Conservation (phyloP, 2,329 filamentous ascomycete genomes). For the Niveomyces coronatus region DNA sequence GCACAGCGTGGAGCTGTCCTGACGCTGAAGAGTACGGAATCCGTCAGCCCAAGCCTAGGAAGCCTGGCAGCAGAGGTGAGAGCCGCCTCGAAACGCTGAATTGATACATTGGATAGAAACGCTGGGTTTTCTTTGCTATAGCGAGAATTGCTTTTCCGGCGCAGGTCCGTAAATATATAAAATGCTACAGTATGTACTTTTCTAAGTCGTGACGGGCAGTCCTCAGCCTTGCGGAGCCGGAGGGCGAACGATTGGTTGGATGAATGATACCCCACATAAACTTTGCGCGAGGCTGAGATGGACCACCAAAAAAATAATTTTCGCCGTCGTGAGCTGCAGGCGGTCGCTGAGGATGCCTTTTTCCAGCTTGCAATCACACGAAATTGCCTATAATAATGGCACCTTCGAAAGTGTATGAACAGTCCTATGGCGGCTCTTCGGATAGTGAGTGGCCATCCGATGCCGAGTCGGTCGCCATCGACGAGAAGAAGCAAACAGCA, state of each 20-base stretch:
- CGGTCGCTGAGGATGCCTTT: slow-evolving; percentile 13
- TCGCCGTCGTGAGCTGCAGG: slow-evolving; percentile 12
- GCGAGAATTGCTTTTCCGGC: no score
- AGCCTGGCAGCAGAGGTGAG: slow-evolving; percentile 32
- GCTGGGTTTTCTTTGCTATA: no score
- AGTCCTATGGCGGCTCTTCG: slow-evolving; percentile 21
- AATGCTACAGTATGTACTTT: no score
- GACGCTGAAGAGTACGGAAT: slow-evolving; percentile 64
- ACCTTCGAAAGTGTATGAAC: slow-evolving; percentile 20
- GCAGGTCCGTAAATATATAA: no score
- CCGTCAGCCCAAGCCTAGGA: slow-evolving; percentile 53
- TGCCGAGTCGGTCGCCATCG: slow-evolving; percentile 16
- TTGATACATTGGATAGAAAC: background rate
- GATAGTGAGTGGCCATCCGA: slow-evolving; percentile 13
- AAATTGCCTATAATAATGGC: slow-evolving; percentile 20
- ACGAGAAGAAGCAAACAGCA: slow-evolving; percentile 15
- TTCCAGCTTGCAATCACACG: slow-evolving; percentile 6
- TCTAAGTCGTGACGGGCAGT: no score
- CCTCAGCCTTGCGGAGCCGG: background rate
- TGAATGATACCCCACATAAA: slow-evolving; percentile 4
- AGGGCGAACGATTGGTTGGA: background rate
- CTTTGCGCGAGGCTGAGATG: slow-evolving; percentile 19
- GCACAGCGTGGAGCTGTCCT: slow-evolving; percentile 74
- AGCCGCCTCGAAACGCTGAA: slow-evolving; percentile 12
- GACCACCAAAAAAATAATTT: slow-evolving; percentile 23